Evolutionary conservation across 1,284 basidiomycete species (phyloP).

Genomic region (Xerocomus minutiporus): DNA sequence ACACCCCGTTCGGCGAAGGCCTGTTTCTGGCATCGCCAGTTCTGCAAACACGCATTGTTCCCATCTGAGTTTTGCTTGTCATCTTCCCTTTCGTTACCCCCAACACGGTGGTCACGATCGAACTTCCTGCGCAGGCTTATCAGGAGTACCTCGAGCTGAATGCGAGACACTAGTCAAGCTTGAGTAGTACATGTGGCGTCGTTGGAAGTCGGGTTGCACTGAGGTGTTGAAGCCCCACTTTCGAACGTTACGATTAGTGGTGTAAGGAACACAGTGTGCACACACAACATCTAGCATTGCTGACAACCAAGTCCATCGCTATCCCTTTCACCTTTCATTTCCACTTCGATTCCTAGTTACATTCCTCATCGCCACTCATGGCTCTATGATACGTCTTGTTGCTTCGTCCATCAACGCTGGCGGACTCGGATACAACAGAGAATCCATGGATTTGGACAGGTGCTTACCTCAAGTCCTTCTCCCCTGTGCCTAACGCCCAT

Average conservation of each 20-base stretch:
- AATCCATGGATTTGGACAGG: too few relatives aligned
- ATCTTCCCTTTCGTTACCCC: conserved; percentile 45
- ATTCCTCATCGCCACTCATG: too few relatives aligned
- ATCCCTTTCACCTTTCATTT: too few relatives aligned
- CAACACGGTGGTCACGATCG: conserved; percentile 49
- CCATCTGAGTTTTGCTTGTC: conserved; percentile 48
- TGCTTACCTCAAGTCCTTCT: too few relatives aligned
- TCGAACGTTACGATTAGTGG: neutral
- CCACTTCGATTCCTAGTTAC: too few relatives aligned
- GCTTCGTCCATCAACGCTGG: too few relatives aligned
- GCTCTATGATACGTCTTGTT: too few relatives aligned
- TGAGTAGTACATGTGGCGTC: conserved; percentile 52
- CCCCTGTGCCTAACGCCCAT: too few relatives aligned
- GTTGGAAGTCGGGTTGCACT: conserved; percentile 38
- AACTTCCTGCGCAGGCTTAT: conserved; percentile 53
- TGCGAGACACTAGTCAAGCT: conserved; percentile 44
- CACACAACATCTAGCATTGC: too few relatives aligned
- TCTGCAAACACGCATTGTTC: conserved; percentile 54
- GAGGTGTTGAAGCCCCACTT: neutral
- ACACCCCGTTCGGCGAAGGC: conserved; percentile 54
- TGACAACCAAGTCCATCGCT: too few relatives aligned
- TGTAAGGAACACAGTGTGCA: too few relatives aligned
- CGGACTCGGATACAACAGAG: too few relatives aligned
- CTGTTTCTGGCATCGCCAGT: conserved; percentile 55
- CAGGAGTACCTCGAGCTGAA: conserved; percentile 50